Conservation (phyloP, 176 grass and related monocot species). For the Melocanna baccifera region DNA sequence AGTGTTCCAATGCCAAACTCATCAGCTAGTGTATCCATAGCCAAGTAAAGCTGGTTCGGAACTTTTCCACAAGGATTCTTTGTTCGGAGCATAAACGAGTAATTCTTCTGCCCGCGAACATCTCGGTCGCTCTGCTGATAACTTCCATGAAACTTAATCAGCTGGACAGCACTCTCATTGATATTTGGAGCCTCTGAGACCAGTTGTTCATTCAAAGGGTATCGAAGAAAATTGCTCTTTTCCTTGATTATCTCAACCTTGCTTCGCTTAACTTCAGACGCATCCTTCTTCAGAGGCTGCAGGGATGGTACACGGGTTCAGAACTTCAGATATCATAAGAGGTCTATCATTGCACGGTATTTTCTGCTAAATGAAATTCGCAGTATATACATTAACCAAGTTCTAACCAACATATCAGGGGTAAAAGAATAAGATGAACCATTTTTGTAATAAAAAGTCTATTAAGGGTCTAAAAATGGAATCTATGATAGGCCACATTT, state of each 20-base stretch:
- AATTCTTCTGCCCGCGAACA: conserved; percentile 74
- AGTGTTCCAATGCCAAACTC: conserved; percentile 95
- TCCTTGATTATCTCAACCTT: conserved; percentile 99
- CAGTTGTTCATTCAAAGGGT: conserved; percentile 89
- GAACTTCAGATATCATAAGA: background rate
- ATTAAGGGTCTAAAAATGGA: background rate
- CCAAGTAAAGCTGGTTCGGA: conserved; percentile 78
- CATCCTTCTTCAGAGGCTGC: conserved; percentile 72
- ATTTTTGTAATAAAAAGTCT: background rate
- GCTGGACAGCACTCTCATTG: conserved; percentile 76
- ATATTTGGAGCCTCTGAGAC: conserved; percentile 78
- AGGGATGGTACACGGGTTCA: background rate
- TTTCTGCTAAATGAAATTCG: background rate
- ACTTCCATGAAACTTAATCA: conserved; percentile 97
- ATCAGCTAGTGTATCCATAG: conserved; percentile 87
- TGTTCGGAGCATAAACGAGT: conserved; percentile 96
- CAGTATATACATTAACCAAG: background rate
- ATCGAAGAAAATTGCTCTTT: conserved; percentile 89
- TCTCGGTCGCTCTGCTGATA: conserved; percentile 91
- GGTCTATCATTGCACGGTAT: background rate
- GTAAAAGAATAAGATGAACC: background rate
- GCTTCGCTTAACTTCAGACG: conserved; percentile 72
- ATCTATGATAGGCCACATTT: background rate
- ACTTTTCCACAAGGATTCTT: conserved; percentile 97
- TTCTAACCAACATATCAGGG: background rate